Conservation (phyloP, 306 rosid genomes). For the Canavalia ensiformis region DNA sequence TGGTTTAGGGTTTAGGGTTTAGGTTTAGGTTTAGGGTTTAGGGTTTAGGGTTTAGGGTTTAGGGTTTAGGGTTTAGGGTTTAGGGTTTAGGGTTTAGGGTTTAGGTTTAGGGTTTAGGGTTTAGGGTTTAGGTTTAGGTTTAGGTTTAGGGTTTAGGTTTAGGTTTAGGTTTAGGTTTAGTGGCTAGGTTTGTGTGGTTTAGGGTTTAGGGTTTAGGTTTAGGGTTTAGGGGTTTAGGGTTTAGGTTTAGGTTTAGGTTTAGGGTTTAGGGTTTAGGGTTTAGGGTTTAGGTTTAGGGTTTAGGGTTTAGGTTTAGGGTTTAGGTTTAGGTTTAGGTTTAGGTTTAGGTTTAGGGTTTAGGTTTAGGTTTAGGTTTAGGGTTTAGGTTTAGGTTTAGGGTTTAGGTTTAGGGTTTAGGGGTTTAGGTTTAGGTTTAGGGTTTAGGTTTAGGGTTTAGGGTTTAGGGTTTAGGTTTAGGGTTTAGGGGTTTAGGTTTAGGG, state of each 20-base stretch:
- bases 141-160: background rate
- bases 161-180: too few species aligned
- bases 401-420: conserved; percentile 9
- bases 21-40: background rate
- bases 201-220: conserved; percentile 19
- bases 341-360: background rate
- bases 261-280: background rate
- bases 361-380: conserved; percentile 6
- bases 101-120: conserved; percentile 21
- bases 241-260: conserved; percentile 21
- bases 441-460: conserved; percentile 9
- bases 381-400: background rate
- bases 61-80: conserved; percentile 19
- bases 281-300: conserved; percentile 18
- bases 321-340: background rate
- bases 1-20: conserved; percentile 5
- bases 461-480: background rate
- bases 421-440: conserved; percentile 26
- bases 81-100: conserved; percentile 11
- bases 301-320: conserved; percentile 25
- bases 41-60: conserved; percentile 27
- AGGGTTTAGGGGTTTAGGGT: conserved; percentile 13
- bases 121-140: conserved; percentile 16
- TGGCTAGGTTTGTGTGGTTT: too few species aligned
- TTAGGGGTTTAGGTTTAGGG: background rate